Percentiles rank a stretch among this genome's conserved stretches.
These are phyloP conservation scores for Asterella californica DNA, from an alignment of 225 moss, liverwort and hornwort species.

Conservation along the genomic window DNA sequence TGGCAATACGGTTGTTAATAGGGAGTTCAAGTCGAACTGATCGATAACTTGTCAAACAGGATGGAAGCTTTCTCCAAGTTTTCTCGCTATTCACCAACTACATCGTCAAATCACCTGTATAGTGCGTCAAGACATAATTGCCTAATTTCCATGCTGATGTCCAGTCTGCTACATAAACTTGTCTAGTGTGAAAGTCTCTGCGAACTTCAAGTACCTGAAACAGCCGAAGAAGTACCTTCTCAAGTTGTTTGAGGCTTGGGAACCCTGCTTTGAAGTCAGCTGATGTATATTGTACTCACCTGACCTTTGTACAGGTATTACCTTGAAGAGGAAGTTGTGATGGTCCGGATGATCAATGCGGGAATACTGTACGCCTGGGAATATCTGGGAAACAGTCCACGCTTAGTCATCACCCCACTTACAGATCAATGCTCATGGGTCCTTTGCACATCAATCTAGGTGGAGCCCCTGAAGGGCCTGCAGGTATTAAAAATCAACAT, in stretches of 20 bases:
- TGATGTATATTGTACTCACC: no score
- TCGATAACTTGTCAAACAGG: neutral
- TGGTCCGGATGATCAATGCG: conserved; percentile 83
- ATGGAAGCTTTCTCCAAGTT: neutral
- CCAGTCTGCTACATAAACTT: neutral
- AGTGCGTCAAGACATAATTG: neutral
- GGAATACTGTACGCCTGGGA: conserved; percentile 71
- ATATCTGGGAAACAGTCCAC: conserved; percentile 71
- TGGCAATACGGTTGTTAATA: neutral
- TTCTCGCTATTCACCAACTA: neutral
- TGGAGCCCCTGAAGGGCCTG: conserved; percentile 85
- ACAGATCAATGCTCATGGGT: conserved; percentile 79
- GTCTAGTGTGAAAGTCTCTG: neutral
- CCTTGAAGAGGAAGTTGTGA: conserved; percentile 48
- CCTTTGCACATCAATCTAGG: conserved; percentile 79
- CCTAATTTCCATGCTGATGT: neutral
- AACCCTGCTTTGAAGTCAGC: no score
- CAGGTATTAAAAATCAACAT: conserved; percentile 39
- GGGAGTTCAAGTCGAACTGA: neutral
- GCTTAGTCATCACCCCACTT: conserved; percentile 73
- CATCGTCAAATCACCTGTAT: neutral
- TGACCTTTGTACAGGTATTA: conserved; percentile 49
- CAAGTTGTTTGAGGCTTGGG: neutral
- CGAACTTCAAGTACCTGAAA: neutral
- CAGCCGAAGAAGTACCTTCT: neutral